A percentile compares a stretch with the other conserved stretches of the same genome.
Evolutionary conservation across 2,329 filamentous ascomycete genomes (phyloP).

Genomic region (Helicocarpus griseus): DNA sequence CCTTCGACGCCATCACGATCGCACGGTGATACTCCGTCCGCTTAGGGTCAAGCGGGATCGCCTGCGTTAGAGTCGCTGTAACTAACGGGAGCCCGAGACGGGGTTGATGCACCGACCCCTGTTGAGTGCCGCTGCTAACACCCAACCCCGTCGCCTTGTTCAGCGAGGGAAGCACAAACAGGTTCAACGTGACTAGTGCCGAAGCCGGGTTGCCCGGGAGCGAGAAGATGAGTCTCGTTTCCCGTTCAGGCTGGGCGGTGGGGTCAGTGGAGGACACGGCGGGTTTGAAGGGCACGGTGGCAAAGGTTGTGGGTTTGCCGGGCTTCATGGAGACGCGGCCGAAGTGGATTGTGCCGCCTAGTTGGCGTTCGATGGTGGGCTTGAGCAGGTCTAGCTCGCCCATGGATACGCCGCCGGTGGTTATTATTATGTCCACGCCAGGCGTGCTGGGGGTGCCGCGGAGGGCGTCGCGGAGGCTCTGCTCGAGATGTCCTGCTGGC

Average conservation of each 20-base stretch:
- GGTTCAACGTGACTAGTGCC: conserved; percentile 82
- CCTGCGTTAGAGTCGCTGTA: conserved; percentile 60
- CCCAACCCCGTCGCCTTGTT: conserved; percentile 63
- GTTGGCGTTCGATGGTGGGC: conserved; percentile 80
- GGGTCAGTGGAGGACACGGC: conserved; percentile 24
- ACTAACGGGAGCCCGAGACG: conserved; percentile 63
- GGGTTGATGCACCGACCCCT: conserved; percentile 47
- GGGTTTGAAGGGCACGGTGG: conserved; percentile 62
- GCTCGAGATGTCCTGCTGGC: conserved; percentile 61
- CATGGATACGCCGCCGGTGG: conserved; percentile 93
- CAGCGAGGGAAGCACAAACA: conserved; percentile 83
- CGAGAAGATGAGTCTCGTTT: conserved; percentile 69
- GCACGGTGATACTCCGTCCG: conserved; percentile 88
- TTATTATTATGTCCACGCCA: conserved; percentile 71
- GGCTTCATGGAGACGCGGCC: conserved; percentile 96
- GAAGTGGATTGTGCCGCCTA: conserved; percentile 92
- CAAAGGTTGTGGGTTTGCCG: conserved; percentile 94
- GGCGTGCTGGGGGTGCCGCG: conserved; percentile 35
- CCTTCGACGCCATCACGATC: conserved; percentile 53
- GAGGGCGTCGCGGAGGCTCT: conserved; percentile 64
- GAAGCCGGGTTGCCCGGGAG: conserved; percentile 91
- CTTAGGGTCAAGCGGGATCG: conserved; percentile 62
- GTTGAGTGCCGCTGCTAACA: conserved; percentile 31
- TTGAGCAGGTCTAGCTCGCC: conserved; percentile 95
- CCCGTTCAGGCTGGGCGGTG: conserved; percentile 41